These are phyloP conservation scores for Russula abietina DNA, from an alignment of 768 basidiomycete species.

Conservation along the genomic window DNA sequence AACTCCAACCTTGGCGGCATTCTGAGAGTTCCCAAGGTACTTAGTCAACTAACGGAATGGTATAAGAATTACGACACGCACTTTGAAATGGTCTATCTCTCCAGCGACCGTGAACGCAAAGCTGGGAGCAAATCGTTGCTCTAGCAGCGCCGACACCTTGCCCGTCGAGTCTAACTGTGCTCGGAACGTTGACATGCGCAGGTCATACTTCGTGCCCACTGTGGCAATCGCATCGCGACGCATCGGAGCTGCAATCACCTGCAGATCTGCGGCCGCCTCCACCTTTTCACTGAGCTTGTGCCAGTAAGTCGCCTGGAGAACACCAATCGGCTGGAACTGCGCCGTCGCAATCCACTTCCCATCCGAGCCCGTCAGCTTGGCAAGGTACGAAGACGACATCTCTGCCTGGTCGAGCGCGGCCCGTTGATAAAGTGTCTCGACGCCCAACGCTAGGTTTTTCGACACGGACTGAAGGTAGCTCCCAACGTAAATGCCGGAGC, in stretches of 20 bases:
- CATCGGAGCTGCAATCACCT: constrained; percentile 68
- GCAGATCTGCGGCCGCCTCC: constrained; percentile 93
- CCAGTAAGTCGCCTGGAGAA: constrained; percentile 91
- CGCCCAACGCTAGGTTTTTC: constrained; percentile 81
- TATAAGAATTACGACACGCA: constrained; percentile 30
- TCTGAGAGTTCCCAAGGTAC: constrained; percentile 41
- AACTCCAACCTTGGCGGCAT: constrained; percentile 88
- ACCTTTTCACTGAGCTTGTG: constrained; percentile 93
- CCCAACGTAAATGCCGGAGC: constrained; percentile 87
- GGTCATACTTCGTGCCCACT: constrained; percentile 93
- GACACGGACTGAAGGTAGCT: constrained; percentile 91
- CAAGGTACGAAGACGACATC: constrained; percentile 66
- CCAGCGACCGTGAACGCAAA: constrained; percentile 93
- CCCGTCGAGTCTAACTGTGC: constrained; percentile 93
- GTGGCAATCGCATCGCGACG: constrained; percentile 91
- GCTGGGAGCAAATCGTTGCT: constrained; percentile 92
- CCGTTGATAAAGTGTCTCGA: constrained; percentile 80
- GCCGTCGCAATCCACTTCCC: constrained; percentile 92
- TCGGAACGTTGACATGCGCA: constrained; percentile 88
- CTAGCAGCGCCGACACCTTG: constrained; percentile 90
- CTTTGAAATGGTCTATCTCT: constrained; percentile 99
- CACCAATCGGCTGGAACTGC: constrained; percentile 74
- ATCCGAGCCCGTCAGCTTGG: constrained; percentile 66
- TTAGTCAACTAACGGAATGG: constrained; percentile 3
- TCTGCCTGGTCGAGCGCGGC: constrained; percentile 69